Percentiles rank a stretch among this genome's conserved stretches.
phyloP scores from a whole-genome alignment of 2,329 filamentous ascomycete species.

The Mariannaea sp. region DNA sequence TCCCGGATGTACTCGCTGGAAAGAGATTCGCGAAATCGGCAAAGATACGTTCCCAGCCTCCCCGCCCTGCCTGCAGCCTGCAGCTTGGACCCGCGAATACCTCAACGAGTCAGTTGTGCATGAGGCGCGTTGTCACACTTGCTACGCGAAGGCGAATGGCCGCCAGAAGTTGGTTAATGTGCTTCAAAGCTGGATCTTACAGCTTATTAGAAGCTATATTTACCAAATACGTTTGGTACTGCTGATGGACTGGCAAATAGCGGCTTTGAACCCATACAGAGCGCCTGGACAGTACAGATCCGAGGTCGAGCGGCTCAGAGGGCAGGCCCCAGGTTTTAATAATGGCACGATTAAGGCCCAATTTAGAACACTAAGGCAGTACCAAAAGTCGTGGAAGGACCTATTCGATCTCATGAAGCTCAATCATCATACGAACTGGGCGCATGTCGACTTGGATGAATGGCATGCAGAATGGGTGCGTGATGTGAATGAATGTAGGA shows the following conservation, averaged over 20 bases:
- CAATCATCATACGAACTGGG: not conserved
- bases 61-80: not conserved
- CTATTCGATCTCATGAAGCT: constrained; percentile 2
- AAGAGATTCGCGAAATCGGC: constrained; percentile 24
- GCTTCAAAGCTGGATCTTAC: not conserved
- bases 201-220: not conserved
- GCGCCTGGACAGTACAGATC: not conserved
- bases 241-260: not conserved
- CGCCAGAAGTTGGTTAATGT: not conserved
- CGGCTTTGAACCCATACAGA: accelerated
- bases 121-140: constrained; percentile 12
- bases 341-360: not conserved
- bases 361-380: constrained; percentile 3
- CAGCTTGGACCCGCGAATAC: not conserved
- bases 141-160: constrained; percentile 7
- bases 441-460: not conserved
- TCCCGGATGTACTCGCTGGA: constrained; percentile 21
- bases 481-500: not conserved
- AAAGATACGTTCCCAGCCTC: not conserved
- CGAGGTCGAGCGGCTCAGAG: not conserved
- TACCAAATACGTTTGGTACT: not conserved
- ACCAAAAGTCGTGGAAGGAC: constrained; percentile 1
- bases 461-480: not conserved
- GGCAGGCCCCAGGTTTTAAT: not conserved
- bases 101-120: not conserved